phyloP scores from a whole-genome alignment of 306 rosid genomes.

The Crotalaria pallida region DNA sequence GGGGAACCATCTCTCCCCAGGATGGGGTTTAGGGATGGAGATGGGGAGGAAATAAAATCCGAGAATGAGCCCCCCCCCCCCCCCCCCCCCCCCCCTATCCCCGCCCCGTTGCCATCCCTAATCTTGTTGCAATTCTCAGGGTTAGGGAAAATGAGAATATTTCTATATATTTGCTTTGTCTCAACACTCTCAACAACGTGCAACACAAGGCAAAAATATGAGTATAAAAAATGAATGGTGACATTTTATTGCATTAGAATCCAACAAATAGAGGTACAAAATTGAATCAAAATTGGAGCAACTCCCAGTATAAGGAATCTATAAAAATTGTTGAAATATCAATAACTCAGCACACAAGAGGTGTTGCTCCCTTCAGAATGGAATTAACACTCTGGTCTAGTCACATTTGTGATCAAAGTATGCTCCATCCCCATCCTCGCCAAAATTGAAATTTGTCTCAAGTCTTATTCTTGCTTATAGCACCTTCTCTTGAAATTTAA shows the following conservation, averaged over 20 bases:
- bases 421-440: constrained; percentile 7
- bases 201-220: background rate
- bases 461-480: background rate
- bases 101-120: too few species aligned
- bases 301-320: background rate
- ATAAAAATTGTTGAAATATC: background rate
- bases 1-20: too few species aligned
- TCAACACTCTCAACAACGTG: background rate
- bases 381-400: background rate
- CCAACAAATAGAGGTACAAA: background rate
- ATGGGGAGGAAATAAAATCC: too few species aligned
- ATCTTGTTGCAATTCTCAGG: too few species aligned
- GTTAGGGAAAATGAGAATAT: too few species aligned
- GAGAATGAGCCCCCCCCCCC: too few species aligned
- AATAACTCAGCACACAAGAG: constrained; percentile 31
- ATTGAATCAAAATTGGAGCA: constrained; percentile 17
- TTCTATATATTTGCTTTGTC: too few species aligned
- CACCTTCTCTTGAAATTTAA: background rate
- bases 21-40: too few species aligned
- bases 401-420: background rate
- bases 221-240: background rate
- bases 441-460: background rate
- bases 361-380: constrained; percentile 20
- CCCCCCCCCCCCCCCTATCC: too few species aligned
- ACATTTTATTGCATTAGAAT: constrained; percentile 4